Evolutionary conservation across 2,329 filamentous ascomycete genomes (phyloP).

Genomic region (Pezicula carpinea): DNA sequence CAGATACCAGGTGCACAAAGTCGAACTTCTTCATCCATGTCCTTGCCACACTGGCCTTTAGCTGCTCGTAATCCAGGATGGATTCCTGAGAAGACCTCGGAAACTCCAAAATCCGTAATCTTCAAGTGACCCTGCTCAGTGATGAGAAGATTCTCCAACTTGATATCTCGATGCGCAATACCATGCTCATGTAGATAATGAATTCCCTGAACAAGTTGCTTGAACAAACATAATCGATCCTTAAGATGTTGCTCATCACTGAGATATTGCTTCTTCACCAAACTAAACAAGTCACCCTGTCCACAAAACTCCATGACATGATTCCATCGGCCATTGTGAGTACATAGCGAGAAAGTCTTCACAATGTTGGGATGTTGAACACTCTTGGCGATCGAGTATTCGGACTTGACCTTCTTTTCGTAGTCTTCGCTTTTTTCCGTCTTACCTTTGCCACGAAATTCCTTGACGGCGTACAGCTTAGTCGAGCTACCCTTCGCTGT

Average conservation of each 20-base stretch:
- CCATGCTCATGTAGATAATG: conserved; percentile 78
- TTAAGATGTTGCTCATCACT: conserved; percentile 53
- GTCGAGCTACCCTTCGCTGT: conserved; percentile 55
- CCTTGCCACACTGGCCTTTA: conserved; percentile 67
- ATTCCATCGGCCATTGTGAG: conserved; percentile 72
- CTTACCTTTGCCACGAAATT: conserved; percentile 70
- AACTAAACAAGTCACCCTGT: conserved; percentile 72
- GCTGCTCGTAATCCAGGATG: conserved; percentile 74
- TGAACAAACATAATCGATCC: conserved; percentile 81
- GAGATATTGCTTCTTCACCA: conserved; percentile 69
- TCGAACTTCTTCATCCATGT: conserved; percentile 62
- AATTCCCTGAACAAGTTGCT: conserved; percentile 79
- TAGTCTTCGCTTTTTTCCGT: conserved; percentile 71
- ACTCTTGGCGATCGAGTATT: conserved; percentile 83
- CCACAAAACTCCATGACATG: conserved; percentile 92
- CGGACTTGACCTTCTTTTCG: conserved; percentile 84
- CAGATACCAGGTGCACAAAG: conserved; percentile 76
- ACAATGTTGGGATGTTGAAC: conserved; percentile 85
- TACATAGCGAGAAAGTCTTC: conserved; percentile 72
- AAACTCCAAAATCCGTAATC: conserved; percentile 88
- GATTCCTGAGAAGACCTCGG: conserved; percentile 77
- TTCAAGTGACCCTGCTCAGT: conserved; percentile 78
- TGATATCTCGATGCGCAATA: conserved; percentile 87
- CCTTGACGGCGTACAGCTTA: conserved; percentile 79
- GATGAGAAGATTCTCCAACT: conserved; percentile 81